These are phyloP conservation scores for Candida sanyiensis DNA, from an alignment of 805 yeast species.

Conservation along the genomic window DNA sequence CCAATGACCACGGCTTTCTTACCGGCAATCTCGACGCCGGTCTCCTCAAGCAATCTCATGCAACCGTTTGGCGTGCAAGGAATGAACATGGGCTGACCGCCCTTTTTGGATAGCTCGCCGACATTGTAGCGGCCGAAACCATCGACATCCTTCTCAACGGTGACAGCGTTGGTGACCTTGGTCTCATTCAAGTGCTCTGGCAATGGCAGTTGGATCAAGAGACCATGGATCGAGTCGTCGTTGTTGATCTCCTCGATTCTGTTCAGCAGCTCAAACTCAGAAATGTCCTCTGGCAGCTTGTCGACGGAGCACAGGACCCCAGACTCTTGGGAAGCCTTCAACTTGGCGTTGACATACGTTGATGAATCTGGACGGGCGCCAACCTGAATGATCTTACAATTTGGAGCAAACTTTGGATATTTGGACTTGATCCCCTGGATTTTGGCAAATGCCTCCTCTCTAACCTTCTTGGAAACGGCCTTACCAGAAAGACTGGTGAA, in stretches of 20 bases:
- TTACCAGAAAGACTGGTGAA: slow-evolving; percentile 41
- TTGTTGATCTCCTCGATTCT: slow-evolving; percentile 60
- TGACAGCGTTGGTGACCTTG: slow-evolving; percentile 73
- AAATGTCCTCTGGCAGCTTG: slow-evolving; percentile 55
- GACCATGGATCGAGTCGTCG: slow-evolving; percentile 76
- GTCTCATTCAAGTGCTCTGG: slow-evolving; percentile 79
- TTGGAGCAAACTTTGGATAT: slow-evolving; percentile 56
- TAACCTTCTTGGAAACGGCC: slow-evolving; percentile 38
- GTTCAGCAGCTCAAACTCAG: slow-evolving; percentile 55
- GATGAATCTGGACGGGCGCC: slow-evolving; percentile 87
- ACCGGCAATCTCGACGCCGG: slow-evolving; percentile 66
- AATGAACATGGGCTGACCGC: slow-evolving; percentile 73
- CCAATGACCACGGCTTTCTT: slow-evolving; percentile 88
- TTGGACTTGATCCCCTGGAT: slow-evolving; percentile 29
- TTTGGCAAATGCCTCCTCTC: slow-evolving; percentile 36
- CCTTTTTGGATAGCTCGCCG: slow-evolving; percentile 85
- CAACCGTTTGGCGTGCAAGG: slow-evolving; percentile 98
- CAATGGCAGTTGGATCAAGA: slow-evolving; percentile 84
- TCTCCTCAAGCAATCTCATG: slow-evolving; percentile 68
- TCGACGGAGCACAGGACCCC: slow-evolving; percentile 63
- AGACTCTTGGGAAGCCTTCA: slow-evolving; percentile 84
- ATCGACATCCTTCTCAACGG: slow-evolving; percentile 84
- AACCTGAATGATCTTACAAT: slow-evolving; percentile 71
- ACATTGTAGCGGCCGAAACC: slow-evolving; percentile 87
- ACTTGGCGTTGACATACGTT: slow-evolving; percentile 86